Base-by-base conservation (phyloP, 371 early-diverging fungal species). In the Agmasoma carcini region DNA sequence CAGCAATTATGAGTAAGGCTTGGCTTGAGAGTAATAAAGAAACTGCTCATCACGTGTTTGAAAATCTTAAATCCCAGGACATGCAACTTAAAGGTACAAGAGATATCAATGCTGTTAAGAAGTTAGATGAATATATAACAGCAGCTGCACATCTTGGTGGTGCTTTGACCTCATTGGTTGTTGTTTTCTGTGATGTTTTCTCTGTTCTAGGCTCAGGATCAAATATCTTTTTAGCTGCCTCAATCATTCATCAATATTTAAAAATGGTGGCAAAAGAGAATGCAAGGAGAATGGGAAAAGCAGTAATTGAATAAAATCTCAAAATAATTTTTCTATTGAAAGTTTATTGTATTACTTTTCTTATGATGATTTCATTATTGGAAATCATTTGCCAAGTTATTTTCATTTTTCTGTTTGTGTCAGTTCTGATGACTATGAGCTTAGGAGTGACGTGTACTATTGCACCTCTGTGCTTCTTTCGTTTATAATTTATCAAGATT, bases 11-110 rank as follows among this genome's bases (percentile, higher is more conserved):
- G 63, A 89, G 93, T 66, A 88, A 86, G 73, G 83, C 88, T 46
- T 97, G 98, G 98, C 85, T 94, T 68, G 97, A 97, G 61, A 83
- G 93, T 45, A 89, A 87, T 31, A 84, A 93, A 40, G 89, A 89
- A 12, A 87, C 88, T n/a, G 85, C 93, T 19, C 82, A 89, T 39
- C 90, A 90, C 69, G 91, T 96, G 31, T 93, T 94, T 37, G 81
- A 83, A 65, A 85, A 88, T 75, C 80, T 98, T 66, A 91, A 90
- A 77, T 88, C 88, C 57, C 92, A 95, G 76, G 85, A 86, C 74
- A 81, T 93, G 59, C 86, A 85, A n/a, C 83, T 98, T 71, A 73
- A 74, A 36, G 89, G 90, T 34, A 82, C 89, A 74, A 86, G 94
- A 71, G 93, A 91, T 59, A 80, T 79, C 14, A 85, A 87, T 51